phyloP scores from a whole-genome alignment of 2,329 filamentous ascomycete genomes.

The Pezicula carpinea region DNA sequence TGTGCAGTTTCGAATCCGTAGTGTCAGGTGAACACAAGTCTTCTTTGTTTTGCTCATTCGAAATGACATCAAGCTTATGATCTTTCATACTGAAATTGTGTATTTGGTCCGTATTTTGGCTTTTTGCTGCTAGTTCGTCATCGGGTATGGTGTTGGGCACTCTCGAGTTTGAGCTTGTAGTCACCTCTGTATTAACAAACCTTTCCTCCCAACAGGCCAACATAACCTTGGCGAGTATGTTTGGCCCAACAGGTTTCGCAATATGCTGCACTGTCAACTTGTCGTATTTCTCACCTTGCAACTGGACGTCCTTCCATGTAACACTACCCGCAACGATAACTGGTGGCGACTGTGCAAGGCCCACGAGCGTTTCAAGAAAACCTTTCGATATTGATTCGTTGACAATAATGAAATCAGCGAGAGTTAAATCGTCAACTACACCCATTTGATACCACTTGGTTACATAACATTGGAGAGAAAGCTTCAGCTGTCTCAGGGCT shows the following conservation, averaged over 20 bases:
- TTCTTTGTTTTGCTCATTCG: too few species aligned
- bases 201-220: not conserved
- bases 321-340: not conserved
- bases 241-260: not conserved
- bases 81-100: too few species aligned
- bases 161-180: too few species aligned
- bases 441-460: not conserved
- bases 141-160: too few species aligned
- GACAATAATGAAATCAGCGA: not conserved
- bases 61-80: too few species aligned
- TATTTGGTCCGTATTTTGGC: too few species aligned
- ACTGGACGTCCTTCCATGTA: too few species aligned
- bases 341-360: not conserved
- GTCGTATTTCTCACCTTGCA: too few species aligned
- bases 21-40: too few species aligned
- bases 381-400: not conserved
- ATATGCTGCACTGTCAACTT: not conserved
- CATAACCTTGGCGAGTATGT: not conserved
- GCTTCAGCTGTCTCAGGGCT: slow-evolving; percentile 41
- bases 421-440: not conserved
- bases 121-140: too few species aligned
- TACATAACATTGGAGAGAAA: not conserved
- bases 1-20: too few species aligned
- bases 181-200: too few species aligned
- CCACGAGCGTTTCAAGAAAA: not conserved